Percentiles rank a stretch among this genome's conserved stretches.
phyloP scores from a whole-genome alignment of 345 rosid genomes.

The Bruguiera gymnorhiza region DNA sequence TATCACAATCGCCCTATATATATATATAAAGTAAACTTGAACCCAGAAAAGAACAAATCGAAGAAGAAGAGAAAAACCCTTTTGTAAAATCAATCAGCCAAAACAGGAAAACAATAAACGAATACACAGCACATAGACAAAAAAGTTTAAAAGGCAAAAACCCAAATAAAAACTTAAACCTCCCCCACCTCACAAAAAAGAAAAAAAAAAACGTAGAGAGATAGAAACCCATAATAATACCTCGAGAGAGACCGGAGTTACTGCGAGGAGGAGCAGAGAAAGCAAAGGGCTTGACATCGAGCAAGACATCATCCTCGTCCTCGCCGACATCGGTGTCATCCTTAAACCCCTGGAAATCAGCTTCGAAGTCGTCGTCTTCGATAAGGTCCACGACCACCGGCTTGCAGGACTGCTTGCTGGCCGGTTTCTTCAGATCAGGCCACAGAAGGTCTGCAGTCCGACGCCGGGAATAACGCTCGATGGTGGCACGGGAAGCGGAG shows the following conservation, averaged over 20 bases:
- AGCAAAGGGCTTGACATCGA: slow-evolving; percentile 63
- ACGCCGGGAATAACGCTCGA: slow-evolving; percentile 26
- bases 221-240: slow-evolving; percentile 22
- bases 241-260: slow-evolving; percentile 26
- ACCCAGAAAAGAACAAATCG: too few species aligned
- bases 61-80: too few species aligned
- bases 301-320: slow-evolving; percentile 30
- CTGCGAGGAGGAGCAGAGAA: slow-evolving; percentile 36
- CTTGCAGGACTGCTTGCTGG: slow-evolving; percentile 31
- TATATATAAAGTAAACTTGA: too few species aligned
- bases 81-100: not conserved
- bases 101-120: not conserved
- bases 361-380: slow-evolving; percentile 76
- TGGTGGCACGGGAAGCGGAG: not conserved
- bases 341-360: slow-evolving; percentile 77
- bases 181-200: not conserved
- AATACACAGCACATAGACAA: not conserved
- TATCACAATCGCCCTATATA: too few species aligned
- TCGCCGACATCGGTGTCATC: slow-evolving; percentile 58
- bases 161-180: not conserved
- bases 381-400: slow-evolving; percentile 45
- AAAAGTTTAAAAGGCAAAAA: not conserved
- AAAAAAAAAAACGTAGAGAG: not conserved
- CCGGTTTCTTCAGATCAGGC: slow-evolving; percentile 65
- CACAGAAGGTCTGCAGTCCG: slow-evolving; percentile 61